A percentile compares a stretch with the other conserved stretches of the same genome.
Conservation (phyloP, 768 basidiomycete species). For the Suillus decipiens region DNA sequence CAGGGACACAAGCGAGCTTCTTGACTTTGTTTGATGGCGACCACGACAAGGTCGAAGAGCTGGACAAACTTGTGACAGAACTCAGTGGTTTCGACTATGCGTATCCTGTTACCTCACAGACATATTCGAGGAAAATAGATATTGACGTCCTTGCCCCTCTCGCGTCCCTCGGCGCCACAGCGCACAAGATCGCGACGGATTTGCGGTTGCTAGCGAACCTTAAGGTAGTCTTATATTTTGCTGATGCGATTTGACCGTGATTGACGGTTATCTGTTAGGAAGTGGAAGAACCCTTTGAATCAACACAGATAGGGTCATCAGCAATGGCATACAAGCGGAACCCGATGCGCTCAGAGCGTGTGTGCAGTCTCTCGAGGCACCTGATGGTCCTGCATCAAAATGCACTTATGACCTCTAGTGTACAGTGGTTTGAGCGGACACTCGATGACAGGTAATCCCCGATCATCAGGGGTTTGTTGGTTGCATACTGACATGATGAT, state of each 20-base stretch:
- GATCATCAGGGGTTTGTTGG: not conserved
- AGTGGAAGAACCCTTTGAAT: conserved; percentile 98
- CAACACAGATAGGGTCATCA: conserved; percentile 95
- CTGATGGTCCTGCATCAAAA: conserved; percentile 96
- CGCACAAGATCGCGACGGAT: conserved; percentile 97
- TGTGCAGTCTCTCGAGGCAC: conserved; percentile 95
- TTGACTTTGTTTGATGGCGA: conserved; percentile 92
- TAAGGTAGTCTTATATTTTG: conserved; percentile 51
- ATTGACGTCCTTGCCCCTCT: conserved; percentile 89
- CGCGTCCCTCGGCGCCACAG: conserved; percentile 89
- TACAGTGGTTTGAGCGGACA: conserved; percentile 99
- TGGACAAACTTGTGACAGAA: conserved; percentile 87
- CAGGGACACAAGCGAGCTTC: conserved; percentile 97
- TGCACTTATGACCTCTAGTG: conserved; percentile 89
- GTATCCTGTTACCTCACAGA: conserved; percentile 98
- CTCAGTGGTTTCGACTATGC: conserved; percentile 92
- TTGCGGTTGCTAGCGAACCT: conserved; percentile 91
- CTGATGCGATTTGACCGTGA: not conserved
- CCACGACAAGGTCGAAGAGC: conserved; percentile 90
- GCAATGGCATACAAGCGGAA: conserved; percentile 99
- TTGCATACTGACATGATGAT: not conserved
- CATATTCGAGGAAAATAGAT: conserved; percentile 98
- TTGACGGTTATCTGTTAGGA: conserved; percentile 53
- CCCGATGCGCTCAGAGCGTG: conserved; percentile 97
- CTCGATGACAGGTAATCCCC: conserved; percentile 82